Evolutionary conservation across 23 red algal genomes (phyloP), one percentile per base, ranked within the genome.

Genomic region (Gracilaria domingensis): DNA sequence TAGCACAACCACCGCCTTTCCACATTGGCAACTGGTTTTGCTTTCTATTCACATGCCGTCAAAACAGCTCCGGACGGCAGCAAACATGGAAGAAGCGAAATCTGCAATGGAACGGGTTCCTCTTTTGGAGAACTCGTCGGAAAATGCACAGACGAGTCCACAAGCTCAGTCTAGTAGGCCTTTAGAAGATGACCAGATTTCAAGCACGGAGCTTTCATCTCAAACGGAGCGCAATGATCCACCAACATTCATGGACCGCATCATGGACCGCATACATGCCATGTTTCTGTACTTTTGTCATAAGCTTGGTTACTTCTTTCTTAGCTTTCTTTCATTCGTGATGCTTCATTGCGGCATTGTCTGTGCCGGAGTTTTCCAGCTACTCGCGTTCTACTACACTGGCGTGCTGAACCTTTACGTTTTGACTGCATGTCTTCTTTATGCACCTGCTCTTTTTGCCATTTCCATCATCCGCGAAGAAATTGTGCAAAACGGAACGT

Each of bases 381-480:
- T 88, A 44, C 49, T 88, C 0, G 84, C 67, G 20, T 88, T 75
- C 45, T 88, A 88, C 65, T 88, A 88, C 84, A 76, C 71, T 18
- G 84, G 84, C 6, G 84, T 77, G 40, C n/a, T 77, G 21, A 88
- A 88, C 20, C 47, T 66, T 32, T 62, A 75, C 44, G 67, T 77
- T 34, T 28, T 88, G 16, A 5, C 74, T 34, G 84, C 84, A 30
- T 76, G 84, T 44, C n/a, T 57, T 33, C n/a, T 88, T 6, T 88
- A 88, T 38, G 67, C 71, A 16, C 84, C 84, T 4, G 69, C 84
- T 24, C 50, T 88, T 8, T 24, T 51, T 47, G 65, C 84, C 18
- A 40, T 88, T 29, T 71, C 84, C 45, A 50, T 88, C 14, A 76
- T 88, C 50, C 61, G 84, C 4, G 84, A 88, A 36, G 84, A 88